Evolutionary conservation across 179 eudicot species (phyloP).

Genomic region (Beta macrorhiza): DNA sequence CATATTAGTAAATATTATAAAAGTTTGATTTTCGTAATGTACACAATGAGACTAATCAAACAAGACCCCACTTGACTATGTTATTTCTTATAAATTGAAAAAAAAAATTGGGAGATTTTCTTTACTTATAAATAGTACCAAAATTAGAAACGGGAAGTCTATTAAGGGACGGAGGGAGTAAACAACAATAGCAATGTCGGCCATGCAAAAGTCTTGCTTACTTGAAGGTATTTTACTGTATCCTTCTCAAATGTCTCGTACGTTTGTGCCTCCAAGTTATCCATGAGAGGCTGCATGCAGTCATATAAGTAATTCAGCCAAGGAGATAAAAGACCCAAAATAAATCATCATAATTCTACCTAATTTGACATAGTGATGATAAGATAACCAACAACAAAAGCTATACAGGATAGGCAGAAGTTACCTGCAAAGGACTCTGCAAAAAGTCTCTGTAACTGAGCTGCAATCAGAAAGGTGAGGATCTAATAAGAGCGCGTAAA

Average conservation of each 20-base stretch:
- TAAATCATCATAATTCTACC: background rate
- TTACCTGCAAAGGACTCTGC: slow-evolving; percentile 94
- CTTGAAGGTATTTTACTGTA: slow-evolving; percentile 75
- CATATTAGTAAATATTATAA: too few species aligned
- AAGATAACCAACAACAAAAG: slow-evolving; percentile 4
- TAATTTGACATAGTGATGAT: background rate
- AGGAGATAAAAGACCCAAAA: background rate
- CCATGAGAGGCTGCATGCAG: slow-evolving; percentile 92
- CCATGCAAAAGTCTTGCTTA: slow-evolving; percentile 41
- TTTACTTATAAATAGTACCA: too few species aligned
- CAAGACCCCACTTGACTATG: too few species aligned
- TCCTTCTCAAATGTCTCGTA: slow-evolving; percentile 97
- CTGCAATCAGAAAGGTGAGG: slow-evolving; percentile 40
- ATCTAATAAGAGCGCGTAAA: background rate
- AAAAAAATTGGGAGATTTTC: too few species aligned
- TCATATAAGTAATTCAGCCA: slow-evolving; percentile 5
- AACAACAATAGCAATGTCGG: background rate
- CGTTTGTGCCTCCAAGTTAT: slow-evolving; percentile 95
- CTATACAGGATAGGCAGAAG: slow-evolving; percentile 18
- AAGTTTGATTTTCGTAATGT: too few species aligned
- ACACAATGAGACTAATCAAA: too few species aligned
- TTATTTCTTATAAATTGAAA: too few species aligned
- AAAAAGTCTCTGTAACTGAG: slow-evolving; percentile 87
- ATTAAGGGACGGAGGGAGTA: background rate
- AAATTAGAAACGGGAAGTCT: too few species aligned